Evolutionary conservation across 805 yeast genomes (phyloP), one percentile per base, ranked within the genome.

Genomic region (Cephaloascus fragrans): DNA sequence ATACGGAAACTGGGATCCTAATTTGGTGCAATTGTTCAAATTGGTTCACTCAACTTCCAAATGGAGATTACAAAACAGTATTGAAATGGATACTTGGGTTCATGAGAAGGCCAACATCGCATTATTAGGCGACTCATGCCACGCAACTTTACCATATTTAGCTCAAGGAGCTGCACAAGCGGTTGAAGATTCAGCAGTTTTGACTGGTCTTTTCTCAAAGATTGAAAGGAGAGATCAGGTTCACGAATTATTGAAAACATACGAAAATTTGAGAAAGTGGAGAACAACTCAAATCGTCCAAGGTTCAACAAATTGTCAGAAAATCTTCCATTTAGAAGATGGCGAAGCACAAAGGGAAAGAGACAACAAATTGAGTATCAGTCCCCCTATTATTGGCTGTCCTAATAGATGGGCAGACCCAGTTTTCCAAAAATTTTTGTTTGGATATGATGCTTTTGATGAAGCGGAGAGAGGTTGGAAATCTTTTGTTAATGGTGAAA

Each of bases 161-260:
- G 58, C 62, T 5, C 44, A 51, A 6, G 61, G 62, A n/a, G 62
- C 62, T 6, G 53, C 59, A 5, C 56, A 55, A 49, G 60, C 62
- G 3, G 44, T 57, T 31, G 62, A 57, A 42, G 62, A 57, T 44
- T 61, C 60, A 15, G 62, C 58, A 1, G 57, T 50, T 5, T 39
- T 57, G 23, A 50, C 56, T 12, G 51, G 46, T 10, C 37, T 51
- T 29, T 42, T 57, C 15, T 37, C 41, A 5, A 41, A 42, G 18
- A 42, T 47, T 26, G 47, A 49, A 16, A 19, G 39, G 19, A 51
- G 45, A 35, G 23, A 18, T 10, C 53, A 55, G 32, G 41, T 57
- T 26, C 51, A 44, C 32, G 45, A 44, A 10, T 39, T 46, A 29
- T 39, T 37, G 41, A 39, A 35, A 19, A 34, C 43, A 17, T 51